Base-by-base conservation (phyloP, 2,329 filamentous ascomycete genomes). In the Leptographium wingfieldii region DNA sequence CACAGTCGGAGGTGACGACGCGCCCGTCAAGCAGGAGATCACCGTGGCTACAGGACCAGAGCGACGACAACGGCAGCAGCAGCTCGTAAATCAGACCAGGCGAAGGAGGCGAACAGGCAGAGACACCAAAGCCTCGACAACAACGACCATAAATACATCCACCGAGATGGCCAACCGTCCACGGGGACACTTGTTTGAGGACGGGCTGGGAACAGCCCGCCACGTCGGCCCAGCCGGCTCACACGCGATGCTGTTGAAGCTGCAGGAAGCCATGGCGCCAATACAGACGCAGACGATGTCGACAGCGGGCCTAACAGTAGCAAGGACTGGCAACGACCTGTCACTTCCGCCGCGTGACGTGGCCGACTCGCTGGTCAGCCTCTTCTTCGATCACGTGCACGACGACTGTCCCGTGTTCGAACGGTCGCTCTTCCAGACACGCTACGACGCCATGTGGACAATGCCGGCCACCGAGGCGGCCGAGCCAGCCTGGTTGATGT, bases 401-500 rank as follows among this genome's bases (percentile, higher is more conserved):
- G 55, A 60, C 27, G 64, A 65, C 59, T 65, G 64, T 56, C 60
- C 63, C 12, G 12, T 65, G 16, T 61, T 65, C 51, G 59, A 63
- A 56, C 64, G 60, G 5, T 55, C 60, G n/a, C 49, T 64, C 25
- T 65, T 65, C 59, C 61, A 62, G 54, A 54, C 63, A 14, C 59
- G 54, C 51, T 65, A 64, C 25, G 63, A 63, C 43, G 59, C 27
- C 56, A 60, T 62, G 48, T 65, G 63, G 63, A 14, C 57, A 25
- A 9, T 55, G 19, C 40, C 55, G 55, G 38, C 46, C 6, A 48
- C 46, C 16, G 22, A 16, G 3, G 59, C 59, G 7, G 54, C 55
- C 25, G 62, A 65, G 19, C 62, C 64, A n/a, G 64, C 64, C 1
- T 63, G 63, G 63, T 56, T 64, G 10, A 63, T 65, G 64, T 63